phyloP scores from a whole-genome alignment of 306 rosid species.

The Lathyrus sativus region DNA sequence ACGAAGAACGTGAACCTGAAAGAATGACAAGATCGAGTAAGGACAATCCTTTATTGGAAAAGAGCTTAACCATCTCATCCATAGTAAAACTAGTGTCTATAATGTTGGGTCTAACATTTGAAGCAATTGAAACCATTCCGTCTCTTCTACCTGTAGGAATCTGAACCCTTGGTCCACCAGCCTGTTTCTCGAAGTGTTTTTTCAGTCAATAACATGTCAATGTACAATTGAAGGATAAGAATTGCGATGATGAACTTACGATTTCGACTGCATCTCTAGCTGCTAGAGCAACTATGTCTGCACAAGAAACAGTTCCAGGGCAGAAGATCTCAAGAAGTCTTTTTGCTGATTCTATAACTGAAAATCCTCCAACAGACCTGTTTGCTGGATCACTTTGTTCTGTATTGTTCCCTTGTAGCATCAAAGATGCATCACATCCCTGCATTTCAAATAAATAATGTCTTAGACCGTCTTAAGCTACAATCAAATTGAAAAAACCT shows the following conservation, averaged over 20 bases:
- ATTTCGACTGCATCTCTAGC: conserved; percentile 91
- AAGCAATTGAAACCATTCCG: conserved; percentile 70
- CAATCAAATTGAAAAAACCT: not conserved
- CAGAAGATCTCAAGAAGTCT: conserved; percentile 65
- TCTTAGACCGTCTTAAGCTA: not conserved
- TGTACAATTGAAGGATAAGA: conserved; percentile 20
- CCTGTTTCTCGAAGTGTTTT: conserved; percentile 47
- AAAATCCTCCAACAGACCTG: conserved; percentile 76
- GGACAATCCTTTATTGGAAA: conserved; percentile 75
- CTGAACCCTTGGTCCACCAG: conserved; percentile 71
- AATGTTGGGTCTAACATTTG: conserved; percentile 86
- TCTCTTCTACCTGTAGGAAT: conserved; percentile 86
- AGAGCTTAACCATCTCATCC: conserved; percentile 70
- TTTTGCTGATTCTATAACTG: conserved; percentile 77
- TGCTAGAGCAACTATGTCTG: conserved; percentile 84
- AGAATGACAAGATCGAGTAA: conserved; percentile 77
- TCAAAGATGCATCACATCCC: conserved; percentile 93
- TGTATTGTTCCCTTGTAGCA: conserved; percentile 74
- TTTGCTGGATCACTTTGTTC: conserved; percentile 84
- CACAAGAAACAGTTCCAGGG: conserved; percentile 86
- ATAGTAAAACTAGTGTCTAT: conserved; percentile 80
- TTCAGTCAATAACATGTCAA: conserved; percentile 18
- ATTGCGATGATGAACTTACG: conserved; percentile 46
- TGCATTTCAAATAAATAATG: conserved; percentile 25
- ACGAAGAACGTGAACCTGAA: conserved; percentile 52